Evolutionary conservation across 768 basidiomycete genomes (phyloP).

Genomic region (Inosperma sp.): DNA sequence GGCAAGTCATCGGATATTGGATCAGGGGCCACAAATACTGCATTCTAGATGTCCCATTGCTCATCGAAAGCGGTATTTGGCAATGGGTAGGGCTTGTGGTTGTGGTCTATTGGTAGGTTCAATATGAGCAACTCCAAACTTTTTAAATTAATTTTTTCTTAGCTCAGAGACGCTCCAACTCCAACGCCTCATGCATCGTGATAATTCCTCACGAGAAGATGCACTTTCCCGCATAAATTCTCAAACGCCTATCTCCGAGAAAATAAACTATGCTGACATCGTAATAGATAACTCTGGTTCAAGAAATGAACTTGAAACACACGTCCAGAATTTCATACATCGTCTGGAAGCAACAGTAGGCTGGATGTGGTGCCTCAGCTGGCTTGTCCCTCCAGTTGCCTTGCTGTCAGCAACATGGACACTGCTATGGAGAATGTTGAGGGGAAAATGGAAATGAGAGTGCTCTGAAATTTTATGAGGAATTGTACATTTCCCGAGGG

Average conservation of each 20-base stretch:
- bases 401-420: conserved; percentile 40
- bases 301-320: conserved; percentile 53
- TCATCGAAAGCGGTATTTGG: conserved; percentile 87
- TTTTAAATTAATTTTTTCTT: conserved; percentile 1
- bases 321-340: conserved; percentile 47
- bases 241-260: conserved; percentile 75
- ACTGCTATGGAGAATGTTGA: conserved; percentile 22
- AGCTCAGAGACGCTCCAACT: conserved; percentile 85
- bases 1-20: conserved; percentile 67
- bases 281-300: conserved; percentile 89
- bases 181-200: conserved; percentile 74
- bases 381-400: conserved; percentile 54
- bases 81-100: conserved; percentile 78
- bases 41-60: conserved; percentile 85
- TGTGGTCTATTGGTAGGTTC: conserved; percentile 84
- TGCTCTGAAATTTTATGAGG: neutral
- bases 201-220: conserved; percentile 57
- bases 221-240: conserved; percentile 73
- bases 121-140: neutral
- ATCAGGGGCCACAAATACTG: conserved; percentile 71
- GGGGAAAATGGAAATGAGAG: neutral
- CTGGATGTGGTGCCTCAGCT: conserved; percentile 56
- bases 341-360: conserved; percentile 44
- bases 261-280: conserved; percentile 78
- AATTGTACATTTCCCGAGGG: neutral